Percentiles rank a stretch among this genome's conserved stretches.
These are phyloP conservation scores for Osmozyma mogii DNA, from an alignment of 805 yeast genomes.

Conservation along the genomic window DNA sequence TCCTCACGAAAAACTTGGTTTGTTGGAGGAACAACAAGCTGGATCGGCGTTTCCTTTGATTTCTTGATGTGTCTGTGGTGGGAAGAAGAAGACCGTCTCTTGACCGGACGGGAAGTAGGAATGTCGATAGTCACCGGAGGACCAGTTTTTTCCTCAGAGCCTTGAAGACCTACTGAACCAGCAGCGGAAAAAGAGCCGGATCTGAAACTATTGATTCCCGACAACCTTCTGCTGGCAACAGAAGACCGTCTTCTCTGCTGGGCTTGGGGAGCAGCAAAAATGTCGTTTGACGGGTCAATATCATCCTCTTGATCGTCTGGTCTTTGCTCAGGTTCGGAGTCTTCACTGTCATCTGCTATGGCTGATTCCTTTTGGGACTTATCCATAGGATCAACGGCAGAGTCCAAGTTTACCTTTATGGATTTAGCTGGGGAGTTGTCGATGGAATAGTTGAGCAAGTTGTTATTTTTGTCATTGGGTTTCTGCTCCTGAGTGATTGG, in stretches of 20 bases:
- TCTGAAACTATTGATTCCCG: slow-evolving; percentile 25
- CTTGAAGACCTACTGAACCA: slow-evolving; percentile 11
- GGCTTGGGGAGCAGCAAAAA: slow-evolving; percentile 3
- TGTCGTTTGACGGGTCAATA: slow-evolving; percentile 18
- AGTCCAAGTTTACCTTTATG: slow-evolving; percentile 6
- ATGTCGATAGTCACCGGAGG: slow-evolving; percentile 32
- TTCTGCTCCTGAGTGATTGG: slow-evolving; percentile 3
- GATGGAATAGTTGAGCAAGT: slow-evolving; percentile 1
- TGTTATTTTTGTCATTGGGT: slow-evolving; percentile 1
- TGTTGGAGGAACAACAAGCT: slow-evolving; percentile 4
- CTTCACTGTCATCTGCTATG: slow-evolving; percentile 6
- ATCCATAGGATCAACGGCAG: slow-evolving; percentile 23
- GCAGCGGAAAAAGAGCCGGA: slow-evolving; percentile 23
- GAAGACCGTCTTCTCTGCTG: slow-evolving; percentile 21
- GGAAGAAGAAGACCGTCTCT: slow-evolving; percentile 23
- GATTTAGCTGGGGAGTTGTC: slow-evolving; percentile 1
- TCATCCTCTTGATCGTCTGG: slow-evolving; percentile 18
- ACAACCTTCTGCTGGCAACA: slow-evolving; percentile 23
- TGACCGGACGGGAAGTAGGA: slow-evolving; percentile 23
- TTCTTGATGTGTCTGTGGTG: slow-evolving; percentile 4
- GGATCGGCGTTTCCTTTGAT: slow-evolving; percentile 1
- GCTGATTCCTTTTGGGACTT: slow-evolving; percentile 3
- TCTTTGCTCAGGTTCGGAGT: slow-evolving; percentile 8
- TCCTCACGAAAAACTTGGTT: slow-evolving; percentile 2
- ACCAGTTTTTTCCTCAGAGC: slow-evolving; percentile 9